Evolutionary conservation across 352 stramenopile genomes (phyloP), one percentile per base, ranked within the genome.

Genomic region (Globisporangium spiculum): DNA sequence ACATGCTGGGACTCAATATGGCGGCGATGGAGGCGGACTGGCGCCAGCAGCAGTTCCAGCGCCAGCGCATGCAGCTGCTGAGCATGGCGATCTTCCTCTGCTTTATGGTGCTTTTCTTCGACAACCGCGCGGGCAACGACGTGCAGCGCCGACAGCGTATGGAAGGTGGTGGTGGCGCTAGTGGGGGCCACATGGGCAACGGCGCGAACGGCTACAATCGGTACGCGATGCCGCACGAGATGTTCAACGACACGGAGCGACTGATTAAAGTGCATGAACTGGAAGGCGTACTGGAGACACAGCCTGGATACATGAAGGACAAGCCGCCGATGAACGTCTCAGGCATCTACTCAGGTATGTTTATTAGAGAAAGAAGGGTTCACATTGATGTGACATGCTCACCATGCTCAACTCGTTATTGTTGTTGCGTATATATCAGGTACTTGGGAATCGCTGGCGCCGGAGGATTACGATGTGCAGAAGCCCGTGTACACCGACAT

Each of bases 1-100:
- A 81, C 57, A 53, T 68, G 38, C 68, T 79, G 22, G 73, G 75
- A 5, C 53, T 91, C 16, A 91, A 87, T 64, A 75, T 89, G 41
- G 80, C 78, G 6, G 74, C 76, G 16, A 90, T 93, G 77, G 85
- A 93, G 72, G 84, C 79, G 30, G 85, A 93, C 63, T 93, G 83
- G 83, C 75, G 85, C 20, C 83, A 93, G 77, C 85, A 93, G 77
- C 85, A 93, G 74, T 92, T 94, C 75, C 87, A 94, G 73, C 80
- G 87, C n/a, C 84, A 92, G 76, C 87, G 87, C 62, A 92, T 94
- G 83, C 87, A 94, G 78, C 80, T 94, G 44, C 80, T 94, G 7
- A 93, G 84, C 62, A 94, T 92, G 82, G 86, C 87, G 44, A 94
- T 94, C 58, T 94, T 94, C 57, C 75, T 94, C 27, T 94, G 87